Evolutionary conservation across 495 filamentous ascomycete genomes (phyloP), one percentile per base, ranked within the genome.

Genomic region (Penicillium roqueforti): DNA sequence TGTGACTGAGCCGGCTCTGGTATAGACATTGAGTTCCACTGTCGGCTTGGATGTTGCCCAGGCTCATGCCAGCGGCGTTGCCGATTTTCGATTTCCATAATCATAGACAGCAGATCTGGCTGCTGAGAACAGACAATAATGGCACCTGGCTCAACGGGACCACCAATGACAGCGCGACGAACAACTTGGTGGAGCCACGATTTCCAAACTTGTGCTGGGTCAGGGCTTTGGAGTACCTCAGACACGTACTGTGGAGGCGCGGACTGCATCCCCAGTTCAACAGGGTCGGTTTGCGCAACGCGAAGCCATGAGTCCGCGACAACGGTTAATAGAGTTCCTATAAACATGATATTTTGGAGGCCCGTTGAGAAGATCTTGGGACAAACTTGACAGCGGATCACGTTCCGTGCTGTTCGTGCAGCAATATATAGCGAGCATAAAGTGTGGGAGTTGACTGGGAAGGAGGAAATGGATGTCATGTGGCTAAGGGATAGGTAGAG

Each of bases 281-380:
- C 49, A 13, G 73, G 50, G 20, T 76, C 66, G 19, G 66, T 59
- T 23, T 71, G 63, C 10, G 59, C 71, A 11, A 76, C 64, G 8
- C 71, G 69, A 5, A 73, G 58, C 75, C 75, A 89, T 3, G 80
- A 73, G 62, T 85, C 77, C 18, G 81, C 81, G 26, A 85, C 72
- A 11, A 83, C 80, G 18, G 81, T 84, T 19, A 89, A 71, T 8
- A 88, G 70, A 0, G 83, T 82, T 6, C 80, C 84, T 10, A 85
- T 77, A 50, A 86, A 78, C 83, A 87, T 87, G 36, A 83, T 74
- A 59, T 80, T 87, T 53, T 87, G 85, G 16, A 82, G 57, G 8
- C 69, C 71, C 1, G 74, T 74, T 22, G 72, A 63, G 25, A 76
- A 78, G 25, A 66, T 65, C 32, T 75, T 71, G 14, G 78, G 77